Evolutionary conservation across 495 filamentous ascomycete genomes (phyloP).

Genomic region (Mycothermus thermophilus): DNA sequence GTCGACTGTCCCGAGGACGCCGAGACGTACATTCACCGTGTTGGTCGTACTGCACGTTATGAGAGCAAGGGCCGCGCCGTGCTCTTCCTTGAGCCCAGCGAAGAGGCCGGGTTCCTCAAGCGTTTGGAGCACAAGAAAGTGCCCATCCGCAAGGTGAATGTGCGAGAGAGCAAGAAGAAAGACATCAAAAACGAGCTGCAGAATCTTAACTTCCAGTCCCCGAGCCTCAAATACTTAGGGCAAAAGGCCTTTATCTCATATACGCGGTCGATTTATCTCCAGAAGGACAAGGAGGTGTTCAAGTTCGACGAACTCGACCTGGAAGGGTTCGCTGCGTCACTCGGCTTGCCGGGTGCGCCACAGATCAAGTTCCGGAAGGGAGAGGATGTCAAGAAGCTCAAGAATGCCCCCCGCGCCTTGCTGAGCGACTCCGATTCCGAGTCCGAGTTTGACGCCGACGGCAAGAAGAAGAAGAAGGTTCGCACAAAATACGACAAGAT

Average conservation of each 20-base stretch:
- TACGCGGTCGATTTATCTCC: constrained; percentile 64
- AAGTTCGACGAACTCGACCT: constrained; percentile 64
- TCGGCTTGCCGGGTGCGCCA: constrained; percentile 82
- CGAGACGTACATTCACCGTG: constrained; percentile 94
- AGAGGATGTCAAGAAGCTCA: constrained; percentile 67
- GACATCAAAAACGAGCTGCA: constrained; percentile 72
- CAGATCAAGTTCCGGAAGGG: constrained; percentile 85
- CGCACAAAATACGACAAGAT: constrained; percentile 92
- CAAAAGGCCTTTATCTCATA: constrained; percentile 94
- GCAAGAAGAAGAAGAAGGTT: constrained; percentile 48
- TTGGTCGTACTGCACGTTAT: constrained; percentile 88
- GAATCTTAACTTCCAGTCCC: constrained; percentile 87
- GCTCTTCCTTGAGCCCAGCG: constrained; percentile 80
- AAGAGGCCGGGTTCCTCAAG: constrained; percentile 74
- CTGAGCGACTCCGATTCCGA: constrained; percentile 37
- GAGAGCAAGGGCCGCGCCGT: constrained; percentile 78
- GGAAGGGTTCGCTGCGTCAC: constrained; percentile 69
- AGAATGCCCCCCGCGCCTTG: constrained; percentile 62
- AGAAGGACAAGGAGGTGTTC: constrained; percentile 89
- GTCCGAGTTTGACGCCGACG: constrained; percentile 30
- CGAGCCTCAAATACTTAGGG: constrained; percentile 85
- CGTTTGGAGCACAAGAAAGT: constrained; percentile 79
- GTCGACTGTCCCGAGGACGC: constrained; percentile 90
- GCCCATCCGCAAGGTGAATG: constrained; percentile 67
- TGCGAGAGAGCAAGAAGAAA: constrained; percentile 79